A percentile compares a stretch with the other conserved stretches of the same genome.
Conservation (phyloP, 306 rosid species). For the Quercus glauca region DNA sequence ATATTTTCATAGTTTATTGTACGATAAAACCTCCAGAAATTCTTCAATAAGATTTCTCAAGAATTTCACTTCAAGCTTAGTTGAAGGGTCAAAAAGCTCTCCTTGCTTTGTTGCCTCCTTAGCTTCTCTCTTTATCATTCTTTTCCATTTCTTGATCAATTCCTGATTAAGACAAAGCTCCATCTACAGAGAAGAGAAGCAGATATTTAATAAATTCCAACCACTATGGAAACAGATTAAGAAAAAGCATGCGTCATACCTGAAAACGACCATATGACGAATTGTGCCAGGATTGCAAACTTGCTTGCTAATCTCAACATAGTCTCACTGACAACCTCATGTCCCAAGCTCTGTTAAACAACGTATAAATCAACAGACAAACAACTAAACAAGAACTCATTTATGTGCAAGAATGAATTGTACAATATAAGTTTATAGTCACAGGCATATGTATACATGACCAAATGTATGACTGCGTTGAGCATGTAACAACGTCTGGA, state of each 20-base stretch:
- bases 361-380: not conserved
- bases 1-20: slow-evolving; percentile 14
- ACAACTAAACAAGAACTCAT: no score
- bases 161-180: slow-evolving; percentile 85
- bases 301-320: slow-evolving; percentile 57
- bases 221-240: slow-evolving; percentile 5
- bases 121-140: slow-evolving; percentile 65
- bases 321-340: slow-evolving; percentile 83
- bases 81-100: no score
- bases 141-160: slow-evolving; percentile 93
- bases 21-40: slow-evolving; percentile 70
- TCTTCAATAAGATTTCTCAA: slow-evolving; percentile 63
- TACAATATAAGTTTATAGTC: not conserved
- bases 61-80: no score
- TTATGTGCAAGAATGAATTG: not conserved
- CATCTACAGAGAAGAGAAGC: slow-evolving; percentile 48
- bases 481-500: not conserved
- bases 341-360: slow-evolving; percentile 84
- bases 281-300: slow-evolving; percentile 33
- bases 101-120: slow-evolving; percentile 71
- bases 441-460: not conserved
- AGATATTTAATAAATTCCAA: slow-evolving; percentile 20
- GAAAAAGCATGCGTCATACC: slow-evolving; percentile 43
- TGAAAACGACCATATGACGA: slow-evolving; percentile 94
- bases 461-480: not conserved